Conservation (phyloP, 2,329 filamentous ascomycete species). For the Orbilia blumenaviensis region DNA sequence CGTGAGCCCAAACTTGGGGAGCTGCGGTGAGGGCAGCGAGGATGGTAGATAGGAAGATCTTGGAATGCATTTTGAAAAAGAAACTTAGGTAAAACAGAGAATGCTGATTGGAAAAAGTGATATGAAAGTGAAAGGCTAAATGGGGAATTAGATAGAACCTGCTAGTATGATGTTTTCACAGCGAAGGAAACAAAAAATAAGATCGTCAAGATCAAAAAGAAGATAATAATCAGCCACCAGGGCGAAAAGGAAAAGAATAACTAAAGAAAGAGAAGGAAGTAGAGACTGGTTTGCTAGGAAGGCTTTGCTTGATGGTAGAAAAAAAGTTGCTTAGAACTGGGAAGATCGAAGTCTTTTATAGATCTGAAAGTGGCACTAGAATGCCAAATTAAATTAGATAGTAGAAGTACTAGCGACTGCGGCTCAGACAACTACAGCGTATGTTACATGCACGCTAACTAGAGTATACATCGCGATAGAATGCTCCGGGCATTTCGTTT, state of each 20-base stretch:
- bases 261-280: slow-evolving; percentile 36
- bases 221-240: slow-evolving; percentile 50
- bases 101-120: slow-evolving; percentile 36
- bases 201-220: slow-evolving; percentile 52
- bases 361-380: not conserved
- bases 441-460: slow-evolving; percentile 29
- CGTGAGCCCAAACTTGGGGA: slow-evolving; percentile 70
- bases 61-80: slow-evolving; percentile 61
- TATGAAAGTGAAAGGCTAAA: not conserved
- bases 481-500: slow-evolving; percentile 1
- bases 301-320: slow-evolving; percentile 48
- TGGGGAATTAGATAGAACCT: slow-evolving; percentile 26
- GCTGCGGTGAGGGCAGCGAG: slow-evolving; percentile 67
- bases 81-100: not conserved
- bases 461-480: not conserved
- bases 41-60: slow-evolving; percentile 60
- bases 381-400: not conserved
- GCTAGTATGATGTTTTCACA: slow-evolving; percentile 43
- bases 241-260: slow-evolving; percentile 34
- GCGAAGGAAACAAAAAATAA: slow-evolving; percentile 29
- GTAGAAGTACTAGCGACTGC: not conserved
- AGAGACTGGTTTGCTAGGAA: slow-evolving; percentile 42
- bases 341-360: slow-evolving; percentile 6
- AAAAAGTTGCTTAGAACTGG: not conserved
- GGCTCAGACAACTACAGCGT: slow-evolving; percentile 11